Evolutionary conservation across 805 yeast genomes (phyloP).

Genomic region (Cyberlindnera nakhonratchasimensis): DNA sequence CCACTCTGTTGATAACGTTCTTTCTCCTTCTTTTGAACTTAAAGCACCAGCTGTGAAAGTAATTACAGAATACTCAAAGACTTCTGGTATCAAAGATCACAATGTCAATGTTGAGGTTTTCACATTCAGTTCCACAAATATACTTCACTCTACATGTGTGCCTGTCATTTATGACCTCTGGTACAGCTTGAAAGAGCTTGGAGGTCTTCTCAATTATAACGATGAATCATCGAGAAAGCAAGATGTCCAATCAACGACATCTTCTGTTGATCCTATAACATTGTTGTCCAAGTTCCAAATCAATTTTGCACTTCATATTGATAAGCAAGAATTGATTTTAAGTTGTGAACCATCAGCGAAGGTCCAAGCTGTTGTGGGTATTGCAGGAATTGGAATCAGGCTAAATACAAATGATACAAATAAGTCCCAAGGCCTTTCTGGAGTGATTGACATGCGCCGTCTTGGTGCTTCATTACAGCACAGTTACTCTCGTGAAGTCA

Average conservation of each 20-base stretch:
- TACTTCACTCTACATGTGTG: constrained; percentile 67
- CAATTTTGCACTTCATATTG: constrained; percentile 60
- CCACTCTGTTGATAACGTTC: constrained; percentile 32
- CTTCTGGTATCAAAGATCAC: constrained; percentile 39
- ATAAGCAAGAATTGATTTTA: constrained; percentile 67
- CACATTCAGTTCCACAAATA: constrained; percentile 70
- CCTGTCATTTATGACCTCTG: constrained; percentile 67
- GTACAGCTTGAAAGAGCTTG: constrained; percentile 45
- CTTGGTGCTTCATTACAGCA: constrained; percentile 79
- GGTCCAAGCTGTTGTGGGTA: constrained; percentile 79
- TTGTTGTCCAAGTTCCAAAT: constrained; percentile 56
- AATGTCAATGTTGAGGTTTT: constrained; percentile 48
- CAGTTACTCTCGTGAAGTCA: constrained; percentile 82
- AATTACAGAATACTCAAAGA: constrained; percentile 49
- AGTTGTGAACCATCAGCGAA: constrained; percentile 95
- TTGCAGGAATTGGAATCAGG: constrained; percentile 61
- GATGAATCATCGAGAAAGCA: constrained; percentile 4
- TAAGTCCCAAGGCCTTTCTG: constrained; percentile 38
- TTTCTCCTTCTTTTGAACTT: constrained; percentile 50
- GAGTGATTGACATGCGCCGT: constrained; percentile 48
- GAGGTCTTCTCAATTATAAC: constrained; percentile 32
- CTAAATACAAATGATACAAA: constrained; percentile 48
- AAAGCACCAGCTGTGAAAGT: constrained; percentile 74
- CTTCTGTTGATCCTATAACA: constrained; percentile 36
- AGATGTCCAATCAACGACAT: constrained; percentile 10